Evolutionary conservation across 2,329 filamentous ascomycete genomes (phyloP), one percentile per base, ranked within the genome.

Genomic region (Peltaster fructicola): DNA sequence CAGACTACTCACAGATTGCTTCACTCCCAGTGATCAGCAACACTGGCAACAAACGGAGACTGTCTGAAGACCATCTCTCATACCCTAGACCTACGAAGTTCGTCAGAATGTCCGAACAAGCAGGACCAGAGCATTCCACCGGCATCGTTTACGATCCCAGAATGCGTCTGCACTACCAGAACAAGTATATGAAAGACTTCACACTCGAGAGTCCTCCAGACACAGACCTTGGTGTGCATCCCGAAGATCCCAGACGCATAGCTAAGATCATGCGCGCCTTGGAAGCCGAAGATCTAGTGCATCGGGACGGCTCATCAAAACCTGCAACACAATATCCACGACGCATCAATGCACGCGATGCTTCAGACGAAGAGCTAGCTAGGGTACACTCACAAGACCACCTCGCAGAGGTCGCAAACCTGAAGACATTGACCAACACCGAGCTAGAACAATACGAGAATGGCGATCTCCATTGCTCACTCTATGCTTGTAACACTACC

Each of bases 151-250:
- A 95, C 47, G 88, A 98, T 54, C 73, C 80, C 29, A 71, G 85
- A 15, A 98, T 98, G 88, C 81, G 88, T 32, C 76, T 90, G 32
- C 88, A 98, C 48, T n/a, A n/a, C n/a, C n/a, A n/a, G n/a, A n/a
- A n/a, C n/a, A n/a, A n/a, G n/a, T n/a, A n/a, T n/a, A n/a, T n/a
- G n/a, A n/a, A n/a, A n/a, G n/a, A n/a, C n/a, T n/a, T n/a, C n/a
- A n/a, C n/a, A n/a, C 78, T 82, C 27, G 91, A 93, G 45, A 57
- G 62, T 3, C 54, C 57, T 3, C 51, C 57, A 10, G n/a, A n/a
- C n/a, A 34, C 41, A 1, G 47, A 49, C 14, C 66, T 72, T 23
- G 75, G 85, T 12, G 74, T 90, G 25, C 88, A 98, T 43, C 88
- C 88, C 0, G 88, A 98, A 50, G 88, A 98, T 41, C 88, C 88